phyloP scores from a whole-genome alignment of 2,329 filamentous ascomycete species.

The Sporothrix brunneoviolacea region DNA sequence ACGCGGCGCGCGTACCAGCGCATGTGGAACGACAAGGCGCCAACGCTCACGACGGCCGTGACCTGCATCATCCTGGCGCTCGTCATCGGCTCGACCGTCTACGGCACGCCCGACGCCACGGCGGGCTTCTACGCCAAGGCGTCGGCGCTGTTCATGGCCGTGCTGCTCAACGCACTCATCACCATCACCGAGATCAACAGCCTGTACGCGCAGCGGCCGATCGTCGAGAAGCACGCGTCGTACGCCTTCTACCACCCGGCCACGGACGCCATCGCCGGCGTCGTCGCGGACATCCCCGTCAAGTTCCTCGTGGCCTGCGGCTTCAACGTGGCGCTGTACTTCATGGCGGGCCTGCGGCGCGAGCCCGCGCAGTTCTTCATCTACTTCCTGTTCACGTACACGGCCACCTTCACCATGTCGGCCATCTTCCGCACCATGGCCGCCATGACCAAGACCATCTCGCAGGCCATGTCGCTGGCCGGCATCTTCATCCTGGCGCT shows the following conservation, averaged over 20 bases:
- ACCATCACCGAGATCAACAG: constrained; percentile 78
- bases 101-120: constrained; percentile 16
- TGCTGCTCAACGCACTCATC: constrained; percentile 77
- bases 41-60: constrained; percentile 71
- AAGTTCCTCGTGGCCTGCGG: constrained; percentile 66
- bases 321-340: constrained; percentile 79
- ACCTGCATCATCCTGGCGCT: constrained; percentile 58
- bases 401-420: constrained; percentile 69
- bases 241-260: constrained; percentile 88
- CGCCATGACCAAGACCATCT: constrained; percentile 62
- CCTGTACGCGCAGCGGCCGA: constrained; percentile 80
- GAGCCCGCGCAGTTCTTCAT: constrained; percentile 76
- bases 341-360: constrained; percentile 74
- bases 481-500: constrained; percentile 57
- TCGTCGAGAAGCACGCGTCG: constrained; percentile 81
- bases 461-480: constrained; percentile 55
- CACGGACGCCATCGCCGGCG: constrained; percentile 79
- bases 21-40: constrained; percentile 65
- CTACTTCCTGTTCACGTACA: constrained; percentile 71
- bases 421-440: constrained; percentile 80
- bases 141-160: constrained; percentile 77
- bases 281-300: constrained; percentile 78
- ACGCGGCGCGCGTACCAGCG: constrained; percentile 71
- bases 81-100: constrained; percentile 17
- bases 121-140: constrained; percentile 53